Percentiles rank a stretch among this genome's conserved stretches.
phyloP scores from a whole-genome alignment of 164 flowering plant species.

The Aristolochia californica region DNA sequence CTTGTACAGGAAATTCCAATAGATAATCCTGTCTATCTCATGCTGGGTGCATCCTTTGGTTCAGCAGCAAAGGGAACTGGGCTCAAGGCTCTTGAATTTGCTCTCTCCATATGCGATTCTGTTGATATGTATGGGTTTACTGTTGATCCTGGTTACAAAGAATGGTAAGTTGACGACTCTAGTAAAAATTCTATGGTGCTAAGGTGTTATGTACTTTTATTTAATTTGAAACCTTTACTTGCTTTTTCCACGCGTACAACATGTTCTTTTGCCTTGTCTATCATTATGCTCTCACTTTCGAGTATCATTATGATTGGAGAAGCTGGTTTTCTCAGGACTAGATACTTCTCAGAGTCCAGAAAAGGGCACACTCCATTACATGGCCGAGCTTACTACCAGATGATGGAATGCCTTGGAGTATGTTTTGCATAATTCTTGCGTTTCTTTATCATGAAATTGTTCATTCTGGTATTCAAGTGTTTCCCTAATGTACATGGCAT shows the following conservation, averaged over 20 bases:
- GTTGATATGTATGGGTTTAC: constrained; percentile 99
- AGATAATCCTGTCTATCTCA: constrained; percentile 74
- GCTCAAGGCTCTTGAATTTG: constrained; percentile 96
- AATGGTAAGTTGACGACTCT: constrained; percentile 48
- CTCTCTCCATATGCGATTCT: constrained; percentile 85
- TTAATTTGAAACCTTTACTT: not conserved
- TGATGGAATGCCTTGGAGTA: constrained; percentile 90
- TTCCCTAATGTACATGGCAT: not conserved
- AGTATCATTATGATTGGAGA: too few species aligned
- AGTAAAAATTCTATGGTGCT: not conserved
- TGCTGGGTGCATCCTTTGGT: constrained; percentile 94
- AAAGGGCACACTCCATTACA: constrained; percentile 92
- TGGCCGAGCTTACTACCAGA: constrained; percentile 95
- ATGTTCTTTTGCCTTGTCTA: not conserved
- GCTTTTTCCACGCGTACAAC: not conserved
- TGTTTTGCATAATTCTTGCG: constrained; percentile 7
- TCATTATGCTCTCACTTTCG: too few species aligned
- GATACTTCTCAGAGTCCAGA: constrained; percentile 94
- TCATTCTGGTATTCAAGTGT: not conserved
- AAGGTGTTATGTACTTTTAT: not conserved
- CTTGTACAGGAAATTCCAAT: constrained; percentile 81
- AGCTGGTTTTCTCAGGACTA: constrained; percentile 48
- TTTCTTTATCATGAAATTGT: not conserved
- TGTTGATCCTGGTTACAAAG: constrained; percentile 95
- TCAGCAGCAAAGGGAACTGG: constrained; percentile 99